phyloP scores from a whole-genome alignment of 176 grass and related monocot species.

The Triticum urartu region DNA sequence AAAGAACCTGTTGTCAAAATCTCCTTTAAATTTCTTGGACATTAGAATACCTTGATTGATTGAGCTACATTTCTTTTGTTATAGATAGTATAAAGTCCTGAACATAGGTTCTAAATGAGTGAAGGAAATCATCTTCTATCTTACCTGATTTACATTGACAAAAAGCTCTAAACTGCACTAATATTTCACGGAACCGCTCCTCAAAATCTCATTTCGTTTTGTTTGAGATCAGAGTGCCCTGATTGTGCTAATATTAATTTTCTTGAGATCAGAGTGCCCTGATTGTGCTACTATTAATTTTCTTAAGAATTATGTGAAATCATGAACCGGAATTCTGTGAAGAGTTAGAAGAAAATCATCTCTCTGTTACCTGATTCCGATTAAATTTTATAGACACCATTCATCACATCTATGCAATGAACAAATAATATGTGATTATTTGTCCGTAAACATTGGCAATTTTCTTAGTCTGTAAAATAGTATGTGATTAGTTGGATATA shows the following conservation, averaged over 20 bases:
- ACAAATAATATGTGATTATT: neutral
- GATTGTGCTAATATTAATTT: neutral
- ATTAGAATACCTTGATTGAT: conserved; percentile 7
- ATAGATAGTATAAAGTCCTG: neutral
- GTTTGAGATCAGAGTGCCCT: neutral
- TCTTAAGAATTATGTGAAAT: neutral
- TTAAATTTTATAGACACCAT: neutral
- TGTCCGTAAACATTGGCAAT: neutral
- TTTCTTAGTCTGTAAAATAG: conserved; percentile 7
- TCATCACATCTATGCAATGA: neutral
- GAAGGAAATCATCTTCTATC: neutral
- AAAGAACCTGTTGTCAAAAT: neutral
- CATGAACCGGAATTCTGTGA: neutral
- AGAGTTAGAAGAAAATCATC: neutral
- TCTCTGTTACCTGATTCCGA: neutral
- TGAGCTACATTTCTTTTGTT: neutral
- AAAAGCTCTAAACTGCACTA: neutral
- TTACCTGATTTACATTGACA: neutral
- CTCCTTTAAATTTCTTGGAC: neutral
- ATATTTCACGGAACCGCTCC: neutral
- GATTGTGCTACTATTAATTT: neutral
- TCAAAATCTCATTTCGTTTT: neutral
- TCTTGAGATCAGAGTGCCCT: neutral
- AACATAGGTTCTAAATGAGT: neutral
- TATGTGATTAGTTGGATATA: neutral